phyloP scores from a whole-genome alignment of 2,329 filamentous ascomycete genomes.

The Emergomyces pasteurianus region DNA sequence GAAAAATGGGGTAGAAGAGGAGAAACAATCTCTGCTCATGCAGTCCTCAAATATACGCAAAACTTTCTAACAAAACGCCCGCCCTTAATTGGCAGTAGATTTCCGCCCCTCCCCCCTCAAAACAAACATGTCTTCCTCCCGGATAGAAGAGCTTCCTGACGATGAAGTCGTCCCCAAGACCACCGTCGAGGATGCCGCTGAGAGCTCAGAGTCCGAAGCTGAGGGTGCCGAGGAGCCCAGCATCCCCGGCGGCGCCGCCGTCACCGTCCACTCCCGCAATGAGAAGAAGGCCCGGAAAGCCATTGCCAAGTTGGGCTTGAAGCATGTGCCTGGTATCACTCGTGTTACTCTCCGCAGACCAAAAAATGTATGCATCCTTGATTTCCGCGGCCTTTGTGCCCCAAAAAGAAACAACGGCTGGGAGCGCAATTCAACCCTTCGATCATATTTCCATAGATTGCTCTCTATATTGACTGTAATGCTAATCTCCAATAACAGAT shows the following conservation, averaged over 20 bases:
- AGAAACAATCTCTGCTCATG: neutral
- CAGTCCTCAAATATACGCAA: neutral
- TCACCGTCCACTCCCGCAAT: constrained; percentile 94
- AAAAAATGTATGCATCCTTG: constrained; percentile 75
- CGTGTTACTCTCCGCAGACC: constrained; percentile 94
- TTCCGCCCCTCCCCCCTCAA: neutral
- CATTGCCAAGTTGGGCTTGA: constrained; percentile 95
- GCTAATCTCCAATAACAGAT: constrained; percentile 47
- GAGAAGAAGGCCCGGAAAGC: constrained; percentile 99
- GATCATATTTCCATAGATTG: neutral
- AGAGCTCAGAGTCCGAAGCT: constrained; percentile 39
- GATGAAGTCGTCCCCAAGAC: constrained; percentile 73
- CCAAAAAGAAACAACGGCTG: neutral
- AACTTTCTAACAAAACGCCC: neutral
- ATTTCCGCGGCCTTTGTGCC: neutral
- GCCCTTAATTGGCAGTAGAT: neutral
- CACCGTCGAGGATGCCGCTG: constrained; percentile 57
- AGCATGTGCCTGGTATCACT: constrained; percentile 93
- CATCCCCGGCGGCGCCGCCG: constrained; percentile 73
- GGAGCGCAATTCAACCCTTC: neutral
- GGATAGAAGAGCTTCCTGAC: constrained; percentile 77
- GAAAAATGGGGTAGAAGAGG: neutral
- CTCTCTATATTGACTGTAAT: neutral
- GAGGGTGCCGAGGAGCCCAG: constrained; percentile 43
- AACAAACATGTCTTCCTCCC: constrained; percentile 29